Conservation (phyloP, 116 monocot genomes). For the Cymodocea nodosa region DNA sequence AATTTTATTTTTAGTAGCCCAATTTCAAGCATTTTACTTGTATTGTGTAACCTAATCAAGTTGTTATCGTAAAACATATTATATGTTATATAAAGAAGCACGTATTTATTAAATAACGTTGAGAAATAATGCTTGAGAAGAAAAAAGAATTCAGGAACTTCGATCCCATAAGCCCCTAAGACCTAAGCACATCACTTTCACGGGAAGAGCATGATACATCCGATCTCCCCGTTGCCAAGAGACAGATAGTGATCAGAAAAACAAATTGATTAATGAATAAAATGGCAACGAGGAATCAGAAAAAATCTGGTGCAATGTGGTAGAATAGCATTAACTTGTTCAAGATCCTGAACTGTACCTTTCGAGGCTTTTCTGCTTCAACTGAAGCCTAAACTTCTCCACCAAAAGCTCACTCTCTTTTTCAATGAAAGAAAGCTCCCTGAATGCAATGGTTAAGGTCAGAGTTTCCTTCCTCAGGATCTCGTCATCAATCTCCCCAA, state of each 20-base stretch:
- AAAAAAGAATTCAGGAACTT: background rate
- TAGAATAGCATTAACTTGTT: background rate
- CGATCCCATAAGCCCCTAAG: no score
- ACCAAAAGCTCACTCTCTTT: constrained; percentile 65
- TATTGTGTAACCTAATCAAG: no score
- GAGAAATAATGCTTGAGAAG: background rate
- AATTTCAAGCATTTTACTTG: no score
- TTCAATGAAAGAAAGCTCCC: constrained; percentile 69
- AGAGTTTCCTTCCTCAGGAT: constrained; percentile 48
- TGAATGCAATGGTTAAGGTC: constrained; percentile 43
- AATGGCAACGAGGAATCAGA: background rate
- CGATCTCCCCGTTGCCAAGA: background rate
- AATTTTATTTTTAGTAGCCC: no score
- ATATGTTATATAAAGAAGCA: no score
- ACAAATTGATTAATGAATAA: background rate
- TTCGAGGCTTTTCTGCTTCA: constrained; percentile 16
- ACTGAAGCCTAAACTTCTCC: constrained; percentile 26
- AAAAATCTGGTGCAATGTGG: background rate
- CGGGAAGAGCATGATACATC: background rate
- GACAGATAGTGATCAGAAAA: background rate
- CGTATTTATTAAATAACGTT: background rate
- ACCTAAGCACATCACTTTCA: background rate
- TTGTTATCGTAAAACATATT: no score
- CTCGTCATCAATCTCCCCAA: constrained; percentile 51
- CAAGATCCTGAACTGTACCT: constrained; percentile 27